Conservation (phyloP, 371 early-diverging fungal genomes). For the Mucor velutinosus region DNA sequence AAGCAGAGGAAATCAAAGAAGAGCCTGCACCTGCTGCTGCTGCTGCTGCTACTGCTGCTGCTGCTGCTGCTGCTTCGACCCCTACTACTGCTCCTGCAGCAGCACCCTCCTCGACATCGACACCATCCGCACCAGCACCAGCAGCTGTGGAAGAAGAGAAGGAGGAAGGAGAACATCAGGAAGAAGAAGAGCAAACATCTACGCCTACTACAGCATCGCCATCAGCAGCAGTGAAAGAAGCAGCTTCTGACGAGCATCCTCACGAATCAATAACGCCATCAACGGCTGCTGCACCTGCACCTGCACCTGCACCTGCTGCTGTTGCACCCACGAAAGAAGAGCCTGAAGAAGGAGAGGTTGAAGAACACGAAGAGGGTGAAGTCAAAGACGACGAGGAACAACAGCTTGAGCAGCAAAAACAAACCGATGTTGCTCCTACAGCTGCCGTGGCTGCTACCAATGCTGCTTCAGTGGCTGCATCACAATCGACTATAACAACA, state of each 20-base stretch:
- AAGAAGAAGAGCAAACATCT: background rate
- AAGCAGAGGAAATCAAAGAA: background rate
- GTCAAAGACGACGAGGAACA: conserved; percentile 17
- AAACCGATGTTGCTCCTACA: conserved; percentile 4
- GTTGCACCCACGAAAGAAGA: conserved; percentile 1
- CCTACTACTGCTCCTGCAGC: background rate
- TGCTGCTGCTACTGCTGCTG: background rate
- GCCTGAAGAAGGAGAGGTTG: conserved; percentile 15
- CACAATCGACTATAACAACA: conserved; percentile 7
- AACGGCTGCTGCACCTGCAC: background rate
- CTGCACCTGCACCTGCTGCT: background rate
- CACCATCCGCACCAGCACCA: background rate
- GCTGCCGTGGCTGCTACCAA: conserved; percentile 19
- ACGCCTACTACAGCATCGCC: background rate
- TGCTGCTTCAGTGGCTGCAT: conserved; percentile 13
- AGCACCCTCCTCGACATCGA: background rate
- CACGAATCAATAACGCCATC: background rate
- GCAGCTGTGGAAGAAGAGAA: conserved; percentile 3
- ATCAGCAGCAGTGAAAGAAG: background rate
- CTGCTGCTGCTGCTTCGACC: background rate
- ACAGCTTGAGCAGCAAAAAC: background rate
- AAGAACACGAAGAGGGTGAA: conserved; percentile 26
- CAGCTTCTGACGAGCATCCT: background rate
- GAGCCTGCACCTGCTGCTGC: background rate
- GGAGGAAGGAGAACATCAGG: conserved; percentile 11